phyloP scores from a whole-genome alignment of 2,329 filamentous ascomycete genomes.

The Exophiala viscosa region DNA sequence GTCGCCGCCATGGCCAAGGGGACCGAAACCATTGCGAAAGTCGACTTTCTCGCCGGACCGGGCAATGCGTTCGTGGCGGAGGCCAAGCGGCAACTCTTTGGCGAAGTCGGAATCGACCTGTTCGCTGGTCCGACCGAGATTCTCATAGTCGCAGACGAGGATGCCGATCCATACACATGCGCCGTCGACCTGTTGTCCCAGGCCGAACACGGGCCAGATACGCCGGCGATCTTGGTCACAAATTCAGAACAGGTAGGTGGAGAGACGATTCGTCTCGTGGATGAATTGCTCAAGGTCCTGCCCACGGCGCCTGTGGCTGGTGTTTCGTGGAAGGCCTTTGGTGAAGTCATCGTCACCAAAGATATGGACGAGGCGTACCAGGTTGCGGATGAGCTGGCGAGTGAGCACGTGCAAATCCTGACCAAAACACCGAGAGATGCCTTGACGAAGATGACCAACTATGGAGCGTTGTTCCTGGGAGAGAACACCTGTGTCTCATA shows the following conservation, averaged over 20 bases:
- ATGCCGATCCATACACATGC: constrained; percentile 45
- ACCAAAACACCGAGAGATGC: constrained; percentile 47
- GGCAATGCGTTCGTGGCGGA: constrained; percentile 56
- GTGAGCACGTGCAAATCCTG: constrained; percentile 52
- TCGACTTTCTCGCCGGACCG: constrained; percentile 53
- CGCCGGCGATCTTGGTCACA: constrained; percentile 50
- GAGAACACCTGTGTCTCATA: constrained; percentile 53
- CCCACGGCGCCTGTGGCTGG: constrained; percentile 44
- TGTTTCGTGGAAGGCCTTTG: constrained; percentile 45
- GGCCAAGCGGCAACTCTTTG: constrained; percentile 53
- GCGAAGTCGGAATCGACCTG: constrained; percentile 53
- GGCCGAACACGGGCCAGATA: constrained; percentile 52
- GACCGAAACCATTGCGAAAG: constrained; percentile 47
- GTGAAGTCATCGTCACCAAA: constrained; percentile 47
- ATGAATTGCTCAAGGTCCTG: constrained; percentile 40
- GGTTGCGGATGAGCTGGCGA: constrained; percentile 48
- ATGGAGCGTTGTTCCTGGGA: constrained; percentile 51
- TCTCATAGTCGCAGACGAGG: constrained; percentile 48
- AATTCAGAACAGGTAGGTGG: constrained; percentile 41
- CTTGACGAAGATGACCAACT: constrained; percentile 50
- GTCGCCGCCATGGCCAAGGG: constrained; percentile 52
- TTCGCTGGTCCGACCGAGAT: constrained; percentile 54
- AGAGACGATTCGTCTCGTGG: constrained; percentile 38
- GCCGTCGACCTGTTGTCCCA: constrained; percentile 49
- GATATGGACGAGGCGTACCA: constrained; percentile 42